phyloP scores from a whole-genome alignment of 1,284 basidiomycete genomes.

The Sutorius eximius region DNA sequence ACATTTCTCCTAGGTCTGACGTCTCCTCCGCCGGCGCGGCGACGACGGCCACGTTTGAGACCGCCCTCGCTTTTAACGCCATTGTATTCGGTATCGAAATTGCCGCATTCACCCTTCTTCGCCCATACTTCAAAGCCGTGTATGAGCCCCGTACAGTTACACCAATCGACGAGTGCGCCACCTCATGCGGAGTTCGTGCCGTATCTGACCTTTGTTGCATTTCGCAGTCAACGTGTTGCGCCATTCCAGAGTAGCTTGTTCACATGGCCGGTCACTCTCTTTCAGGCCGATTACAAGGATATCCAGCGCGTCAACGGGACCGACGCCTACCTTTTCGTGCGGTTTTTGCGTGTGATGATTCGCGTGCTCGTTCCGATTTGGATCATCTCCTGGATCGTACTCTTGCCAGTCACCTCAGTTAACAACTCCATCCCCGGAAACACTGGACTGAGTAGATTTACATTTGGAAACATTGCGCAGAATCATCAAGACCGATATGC shows the following conservation, averaged over 20 bases:
- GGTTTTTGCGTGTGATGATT: slow-evolving; percentile 82
- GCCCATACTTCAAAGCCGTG: slow-evolving; percentile 70
- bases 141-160: slow-evolving; percentile 82
- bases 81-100: slow-evolving; percentile 69
- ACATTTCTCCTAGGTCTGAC: slow-evolving; percentile 21
- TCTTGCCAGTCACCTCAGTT: slow-evolving; percentile 69
- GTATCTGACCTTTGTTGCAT: slow-evolving; percentile 1
- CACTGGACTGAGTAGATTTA: slow-evolving; percentile 72
- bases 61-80: slow-evolving; percentile 74
- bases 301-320: slow-evolving; percentile 80
- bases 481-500: slow-evolving; percentile 61
- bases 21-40: slow-evolving; percentile 40
- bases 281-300: slow-evolving; percentile 55
- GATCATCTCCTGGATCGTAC: slow-evolving; percentile 70
- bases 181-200: slow-evolving; percentile 1
- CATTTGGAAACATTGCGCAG: slow-evolving; percentile 74
- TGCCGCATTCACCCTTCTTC: slow-evolving; percentile 65
- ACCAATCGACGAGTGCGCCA: slow-evolving; percentile 45
- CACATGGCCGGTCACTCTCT: slow-evolving; percentile 62
- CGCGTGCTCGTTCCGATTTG: slow-evolving; percentile 82
- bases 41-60: slow-evolving; percentile 66
- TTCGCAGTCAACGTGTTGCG: slow-evolving; percentile 52
- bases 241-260: slow-evolving; percentile 48
- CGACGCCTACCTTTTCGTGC: slow-evolving; percentile 93
- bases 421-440: slow-evolving; percentile 48